Base-by-base conservation (phyloP, 2,329 filamentous ascomycete species). In the Fusarium penzigii region DNA sequence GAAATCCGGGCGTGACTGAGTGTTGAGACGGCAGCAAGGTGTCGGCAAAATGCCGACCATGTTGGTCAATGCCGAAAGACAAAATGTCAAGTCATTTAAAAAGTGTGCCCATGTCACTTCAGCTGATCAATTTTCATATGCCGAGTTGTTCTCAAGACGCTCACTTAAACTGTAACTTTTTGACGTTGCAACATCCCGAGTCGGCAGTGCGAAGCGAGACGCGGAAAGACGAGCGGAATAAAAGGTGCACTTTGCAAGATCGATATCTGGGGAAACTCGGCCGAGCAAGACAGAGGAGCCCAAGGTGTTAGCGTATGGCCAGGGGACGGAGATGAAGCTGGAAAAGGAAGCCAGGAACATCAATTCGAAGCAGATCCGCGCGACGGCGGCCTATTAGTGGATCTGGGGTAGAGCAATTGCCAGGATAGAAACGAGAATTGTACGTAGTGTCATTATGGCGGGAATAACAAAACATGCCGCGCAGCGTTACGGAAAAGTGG, bases 321-420 rank as follows among this genome's bases (percentile, higher is more conserved):
- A 53, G 53, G 52, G 42, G 51, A 36, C 63, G 63, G 63, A 65
- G 62, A 65, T 65, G 63, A 65, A 65, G 63, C 63, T 53, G 51
- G 49, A 65, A 56, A 46, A 52, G 63, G 63, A 61, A 62, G 58
- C 50, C 51, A 49, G 55, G 39, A 49, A 52, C 42, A 40, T 51
- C 32, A 16, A 42, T 43, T 47, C 59, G 56, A 61, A 57, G 52
- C 38, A 64, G 63, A 65, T 65, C 61, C 59, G 52, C 56, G 56
- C 51, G 51, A 49, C 48, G 50, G 46, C 54, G 55, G 63, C 53
- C 54, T 44, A 52, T 46, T 49, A 53, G 63, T 65, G 63, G 63
- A 65, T 65, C 63, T 48, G 63, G 63, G 63, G 63, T 65, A 65
- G 53, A 65, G 57, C 42, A 45, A 47, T 59, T 43, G 52, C 46